Evolutionary conservation across 2,329 filamentous ascomycete species (phyloP).

Genomic region (Stemphylium lycopersici): DNA sequence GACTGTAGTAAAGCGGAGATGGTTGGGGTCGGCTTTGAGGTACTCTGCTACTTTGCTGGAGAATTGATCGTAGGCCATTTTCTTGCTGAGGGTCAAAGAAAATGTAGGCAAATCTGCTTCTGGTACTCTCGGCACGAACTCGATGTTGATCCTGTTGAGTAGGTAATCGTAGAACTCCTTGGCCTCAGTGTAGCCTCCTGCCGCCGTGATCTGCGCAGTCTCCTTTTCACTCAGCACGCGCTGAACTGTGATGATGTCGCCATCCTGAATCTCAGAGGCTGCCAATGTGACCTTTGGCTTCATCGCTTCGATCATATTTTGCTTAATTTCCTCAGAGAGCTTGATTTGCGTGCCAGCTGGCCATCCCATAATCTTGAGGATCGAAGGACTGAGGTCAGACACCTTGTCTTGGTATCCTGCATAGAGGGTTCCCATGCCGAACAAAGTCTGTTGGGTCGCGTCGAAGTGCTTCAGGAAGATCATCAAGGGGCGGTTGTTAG

Average conservation of each 20-base stretch:
- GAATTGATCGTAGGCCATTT: slow-evolving; percentile 88
- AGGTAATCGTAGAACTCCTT: slow-evolving; percentile 93
- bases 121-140: slow-evolving; percentile 72
- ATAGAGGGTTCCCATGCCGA: slow-evolving; percentile 82
- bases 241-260: slow-evolving; percentile 96
- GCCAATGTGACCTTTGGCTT: slow-evolving; percentile 90
- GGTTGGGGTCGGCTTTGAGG: slow-evolving; percentile 78
- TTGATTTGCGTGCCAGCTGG: slow-evolving; percentile 72
- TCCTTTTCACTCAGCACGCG: slow-evolving; percentile 62
- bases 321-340: slow-evolving; percentile 97
- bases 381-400: slow-evolving; percentile 77
- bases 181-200: slow-evolving; percentile 67
- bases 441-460: slow-evolving; percentile 72
- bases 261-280: slow-evolving; percentile 92
- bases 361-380: slow-evolving; percentile 86
- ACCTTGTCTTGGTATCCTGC: slow-evolving; percentile 88
- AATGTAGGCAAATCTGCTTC: slow-evolving; percentile 69
- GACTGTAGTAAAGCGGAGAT: slow-evolving; percentile 90
- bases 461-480: slow-evolving; percentile 95
- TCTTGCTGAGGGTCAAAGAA: slow-evolving; percentile 78
- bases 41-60: slow-evolving; percentile 81
- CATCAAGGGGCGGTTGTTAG: slow-evolving; percentile 67
- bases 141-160: slow-evolving; percentile 78
- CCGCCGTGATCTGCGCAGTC: slow-evolving; percentile 35
- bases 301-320: slow-evolving; percentile 93